Conservation (phyloP, 1,284 basidiomycete genomes). For the Trichosporon inkin region DNA sequence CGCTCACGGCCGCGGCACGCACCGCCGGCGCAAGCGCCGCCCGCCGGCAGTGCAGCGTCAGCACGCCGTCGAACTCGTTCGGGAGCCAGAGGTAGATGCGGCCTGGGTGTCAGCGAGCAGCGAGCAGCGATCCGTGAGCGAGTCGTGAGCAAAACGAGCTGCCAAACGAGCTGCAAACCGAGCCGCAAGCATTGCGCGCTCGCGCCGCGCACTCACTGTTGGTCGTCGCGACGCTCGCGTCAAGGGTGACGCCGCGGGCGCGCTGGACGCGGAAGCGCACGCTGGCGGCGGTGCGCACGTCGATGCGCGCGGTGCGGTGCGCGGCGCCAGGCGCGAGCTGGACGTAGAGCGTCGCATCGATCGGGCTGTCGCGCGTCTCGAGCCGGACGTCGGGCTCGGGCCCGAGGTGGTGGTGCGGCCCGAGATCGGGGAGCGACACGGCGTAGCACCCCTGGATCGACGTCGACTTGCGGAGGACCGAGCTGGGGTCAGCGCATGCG, state of each 20-base stretch:
- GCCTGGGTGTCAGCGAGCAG: not conserved
- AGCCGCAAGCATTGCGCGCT: too few species aligned
- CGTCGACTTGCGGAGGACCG: not conserved
- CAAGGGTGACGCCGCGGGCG: not conserved
- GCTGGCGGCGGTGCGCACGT: not conserved
- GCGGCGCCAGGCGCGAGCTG: not conserved
- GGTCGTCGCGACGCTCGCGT: not conserved
- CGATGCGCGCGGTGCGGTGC: not conserved
- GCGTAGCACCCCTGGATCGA: not conserved
- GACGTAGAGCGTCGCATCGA: not conserved
- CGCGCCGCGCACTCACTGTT: constrained; percentile 7
- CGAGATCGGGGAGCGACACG: not conserved
- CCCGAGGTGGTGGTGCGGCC: not conserved
- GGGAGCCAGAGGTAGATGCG: not conserved
- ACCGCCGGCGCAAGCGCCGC: not conserved
- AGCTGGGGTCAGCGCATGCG: not conserved
- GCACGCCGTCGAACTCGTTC: constrained; percentile 1
- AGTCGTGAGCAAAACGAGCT: too few species aligned
- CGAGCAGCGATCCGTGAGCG: not conserved
- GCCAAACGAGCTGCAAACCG: too few species aligned
- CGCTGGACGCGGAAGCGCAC: constrained; percentile 1
- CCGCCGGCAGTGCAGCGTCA: not conserved
- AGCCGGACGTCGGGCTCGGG: not conserved
- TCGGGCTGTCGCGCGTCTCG: constrained; percentile 1
- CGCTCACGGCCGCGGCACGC: not conserved